Evolutionary conservation across 495 filamentous ascomycete genomes (phyloP).

Genomic region (Evansstolkia leycettana): DNA sequence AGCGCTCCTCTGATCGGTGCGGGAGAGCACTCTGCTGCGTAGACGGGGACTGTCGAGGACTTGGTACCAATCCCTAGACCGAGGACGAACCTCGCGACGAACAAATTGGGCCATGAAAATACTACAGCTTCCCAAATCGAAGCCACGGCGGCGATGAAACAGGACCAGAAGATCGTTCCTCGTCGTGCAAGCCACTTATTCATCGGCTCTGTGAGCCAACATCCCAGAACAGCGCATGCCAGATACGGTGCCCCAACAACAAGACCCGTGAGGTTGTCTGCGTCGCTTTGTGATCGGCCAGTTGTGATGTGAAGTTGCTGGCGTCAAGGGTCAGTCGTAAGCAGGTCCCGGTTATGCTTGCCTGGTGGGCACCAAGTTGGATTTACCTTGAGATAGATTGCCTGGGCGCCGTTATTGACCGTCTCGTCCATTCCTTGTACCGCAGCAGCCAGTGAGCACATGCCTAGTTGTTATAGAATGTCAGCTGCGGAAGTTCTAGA

Average conservation of each 20-base stretch:
- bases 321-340: not conserved
- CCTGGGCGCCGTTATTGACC: constrained; percentile 66
- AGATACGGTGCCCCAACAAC: constrained; percentile 36
- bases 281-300: constrained; percentile 8
- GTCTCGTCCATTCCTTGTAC: constrained; percentile 65
- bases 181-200: constrained; percentile 43
- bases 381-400: constrained; percentile 42
- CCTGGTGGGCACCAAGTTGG: not conserved
- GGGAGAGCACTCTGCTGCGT: constrained; percentile 45
- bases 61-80: constrained; percentile 52
- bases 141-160: constrained; percentile 32
- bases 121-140: constrained; percentile 37
- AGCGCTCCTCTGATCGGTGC: constrained; percentile 44
- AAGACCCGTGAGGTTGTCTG: constrained; percentile 27
- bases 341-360: no score
- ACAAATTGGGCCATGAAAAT: constrained; percentile 40
- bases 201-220: constrained; percentile 43
- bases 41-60: constrained; percentile 45
- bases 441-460: constrained; percentile 39
- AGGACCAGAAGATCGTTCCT: constrained; percentile 46
- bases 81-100: constrained; percentile 45
- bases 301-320: constrained; percentile 23
- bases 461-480: constrained; percentile 16
- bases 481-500: constrained; percentile 4
- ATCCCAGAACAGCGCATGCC: constrained; percentile 31